Evolutionary conservation across 805 yeast genomes (phyloP).

Genomic region (Myxozyma udenii): DNA sequence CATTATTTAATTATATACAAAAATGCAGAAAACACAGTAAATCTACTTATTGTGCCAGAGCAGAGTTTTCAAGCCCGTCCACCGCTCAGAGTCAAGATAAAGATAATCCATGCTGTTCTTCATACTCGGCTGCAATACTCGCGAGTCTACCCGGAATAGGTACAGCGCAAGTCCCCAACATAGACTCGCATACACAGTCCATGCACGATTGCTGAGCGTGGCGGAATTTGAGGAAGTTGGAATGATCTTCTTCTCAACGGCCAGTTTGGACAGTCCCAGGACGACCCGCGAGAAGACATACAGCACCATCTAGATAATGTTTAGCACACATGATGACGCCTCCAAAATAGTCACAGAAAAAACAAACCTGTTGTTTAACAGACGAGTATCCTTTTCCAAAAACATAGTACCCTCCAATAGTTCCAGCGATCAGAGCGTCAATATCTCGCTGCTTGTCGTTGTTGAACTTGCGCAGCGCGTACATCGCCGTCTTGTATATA

Average conservation of each 20-base stretch:
- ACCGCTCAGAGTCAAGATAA: conserved; percentile 56
- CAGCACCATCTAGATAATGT: conserved; percentile 61
- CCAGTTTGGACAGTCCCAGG: conserved; percentile 56
- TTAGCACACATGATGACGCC: conserved; percentile 7
- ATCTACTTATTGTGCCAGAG: conserved; percentile 37
- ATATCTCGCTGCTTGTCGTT: conserved; percentile 26
- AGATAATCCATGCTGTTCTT: conserved; percentile 68
- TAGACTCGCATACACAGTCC: conserved; percentile 61
- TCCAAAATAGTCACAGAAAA: neutral
- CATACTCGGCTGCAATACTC: conserved; percentile 60
- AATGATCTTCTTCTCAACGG: conserved; percentile 35
- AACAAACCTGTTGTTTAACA: conserved; percentile 31
- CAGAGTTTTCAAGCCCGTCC: conserved; percentile 49
- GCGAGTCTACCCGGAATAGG: conserved; percentile 61
- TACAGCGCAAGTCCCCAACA: conserved; percentile 76
- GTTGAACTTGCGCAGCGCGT: conserved; percentile 30
- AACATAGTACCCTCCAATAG: conserved; percentile 43
- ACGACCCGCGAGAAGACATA: conserved; percentile 69
- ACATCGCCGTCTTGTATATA: conserved; percentile 46
- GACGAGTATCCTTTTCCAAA: conserved; percentile 44
- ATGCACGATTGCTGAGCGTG: conserved; percentile 36
- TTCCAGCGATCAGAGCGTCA: conserved; percentile 40
- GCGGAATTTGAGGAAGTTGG: conserved; percentile 11
- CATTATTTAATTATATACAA: neutral
- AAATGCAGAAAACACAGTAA: neutral